Conservation (phyloP, 352 stramenopile genomes). For the Globisporangium perplexum region DNA sequence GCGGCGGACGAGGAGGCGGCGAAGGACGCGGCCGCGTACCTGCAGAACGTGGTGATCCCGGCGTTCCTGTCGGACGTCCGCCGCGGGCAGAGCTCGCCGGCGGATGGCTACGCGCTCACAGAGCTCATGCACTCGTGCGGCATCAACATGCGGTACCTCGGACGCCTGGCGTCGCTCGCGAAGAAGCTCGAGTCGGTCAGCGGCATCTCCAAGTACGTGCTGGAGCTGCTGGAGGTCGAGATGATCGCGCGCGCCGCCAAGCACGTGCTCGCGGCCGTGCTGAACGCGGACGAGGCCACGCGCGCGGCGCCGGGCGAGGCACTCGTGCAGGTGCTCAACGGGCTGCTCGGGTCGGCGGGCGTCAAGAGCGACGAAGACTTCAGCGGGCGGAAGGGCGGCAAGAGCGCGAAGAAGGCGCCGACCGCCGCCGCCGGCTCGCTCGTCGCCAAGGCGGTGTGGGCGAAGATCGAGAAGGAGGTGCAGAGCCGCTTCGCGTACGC, state of each 20-base stretch:
- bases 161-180: conserved; percentile 84
- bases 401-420: conserved; percentile 17
- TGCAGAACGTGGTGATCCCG: conserved; percentile 83
- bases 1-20: conserved; percentile 63
- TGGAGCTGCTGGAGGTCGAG: conserved; percentile 94
- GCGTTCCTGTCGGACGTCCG: conserved; percentile 83
- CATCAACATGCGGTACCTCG: conserved; percentile 97
- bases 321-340: conserved; percentile 85
- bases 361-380: conserved; percentile 25
- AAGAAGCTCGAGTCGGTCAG: conserved; percentile 84
- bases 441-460: conserved; percentile 46
- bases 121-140: conserved; percentile 93
- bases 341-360: conserved; percentile 45
- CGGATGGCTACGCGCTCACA: conserved; percentile 90
- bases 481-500: conserved; percentile 75
- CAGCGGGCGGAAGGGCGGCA: conserved; percentile 30
- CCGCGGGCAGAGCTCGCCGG: conserved; percentile 68
- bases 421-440: conserved; percentile 15
- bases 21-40: conserved; percentile 74
- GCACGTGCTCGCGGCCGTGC: conserved; percentile 68
- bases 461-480: conserved; percentile 54
- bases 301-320: conserved; percentile 61
- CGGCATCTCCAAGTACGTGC: conserved; percentile 89
- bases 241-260: conserved; percentile 94
- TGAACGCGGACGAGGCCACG: conserved; percentile 55